Evolutionary conservation across 371 early-diverging fungal species (phyloP).

Genomic region (Entomophthora muscae): DNA sequence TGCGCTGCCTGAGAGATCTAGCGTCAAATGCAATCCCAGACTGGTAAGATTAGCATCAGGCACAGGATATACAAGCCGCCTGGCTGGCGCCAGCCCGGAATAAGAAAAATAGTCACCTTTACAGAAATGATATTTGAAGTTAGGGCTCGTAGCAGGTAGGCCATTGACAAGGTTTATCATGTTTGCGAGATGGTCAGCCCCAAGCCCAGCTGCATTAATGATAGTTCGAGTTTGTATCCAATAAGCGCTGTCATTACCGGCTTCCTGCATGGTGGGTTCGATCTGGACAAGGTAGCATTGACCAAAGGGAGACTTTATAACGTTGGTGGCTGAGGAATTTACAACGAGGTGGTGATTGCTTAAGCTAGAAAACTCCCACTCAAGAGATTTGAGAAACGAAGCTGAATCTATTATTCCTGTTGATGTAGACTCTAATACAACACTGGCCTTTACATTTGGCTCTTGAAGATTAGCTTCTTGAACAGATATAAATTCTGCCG

Average conservation of each 20-base stretch:
- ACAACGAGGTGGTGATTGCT: slow-evolving; percentile 28
- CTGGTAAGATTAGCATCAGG: slow-evolving; percentile 52
- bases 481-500: slow-evolving; percentile 28
- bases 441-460: slow-evolving; percentile 31
- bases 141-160: slow-evolving; percentile 7
- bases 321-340: slow-evolving; percentile 24
- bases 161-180: slow-evolving; percentile 13
- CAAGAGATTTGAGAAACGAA: slow-evolving; percentile 41
- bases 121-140: slow-evolving; percentile 39
- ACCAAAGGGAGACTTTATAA: slow-evolving; percentile 13
- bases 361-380: slow-evolving; percentile 18
- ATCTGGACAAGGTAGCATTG: slow-evolving; percentile 28
- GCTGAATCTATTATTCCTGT: slow-evolving; percentile 77
- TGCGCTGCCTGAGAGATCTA: slow-evolving; percentile 55
- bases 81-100: slow-evolving; percentile 18
- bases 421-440: slow-evolving; percentile 41
- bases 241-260: slow-evolving; percentile 18
- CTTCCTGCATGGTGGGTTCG: slow-evolving; percentile 15
- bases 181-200: slow-evolving; percentile 40
- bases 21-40: slow-evolving; percentile 66
- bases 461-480: slow-evolving; percentile 26
- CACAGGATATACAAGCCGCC: slow-evolving; percentile 67
- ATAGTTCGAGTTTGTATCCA: slow-evolving; percentile 34
- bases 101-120: slow-evolving; percentile 65
- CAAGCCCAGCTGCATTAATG: slow-evolving; percentile 65